These are phyloP conservation scores for Fusarium sp. DNA, from an alignment of 2,329 filamentous ascomycete species.

Conservation along the genomic window DNA sequence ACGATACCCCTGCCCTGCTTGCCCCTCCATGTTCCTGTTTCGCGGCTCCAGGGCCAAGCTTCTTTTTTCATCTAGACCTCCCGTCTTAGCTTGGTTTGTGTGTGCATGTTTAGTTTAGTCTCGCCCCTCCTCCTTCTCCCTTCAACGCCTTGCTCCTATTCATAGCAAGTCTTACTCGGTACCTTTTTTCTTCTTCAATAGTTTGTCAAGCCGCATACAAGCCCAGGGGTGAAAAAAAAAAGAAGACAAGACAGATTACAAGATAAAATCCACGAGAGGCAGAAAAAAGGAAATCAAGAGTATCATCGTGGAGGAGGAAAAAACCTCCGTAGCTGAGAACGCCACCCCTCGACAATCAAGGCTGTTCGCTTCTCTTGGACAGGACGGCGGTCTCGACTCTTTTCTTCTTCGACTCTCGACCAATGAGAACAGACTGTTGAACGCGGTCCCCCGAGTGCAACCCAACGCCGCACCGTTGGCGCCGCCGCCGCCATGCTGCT, in stretches of 20 bases:
- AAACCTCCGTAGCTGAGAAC: background rate
- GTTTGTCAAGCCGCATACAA: constrained; percentile 22
- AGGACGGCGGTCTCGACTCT: constrained; percentile 11
- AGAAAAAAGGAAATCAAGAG: background rate
- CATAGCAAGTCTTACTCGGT: background rate
- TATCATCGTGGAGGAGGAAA: background rate
- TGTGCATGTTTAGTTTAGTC: background rate
- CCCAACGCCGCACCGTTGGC: constrained; percentile 44
- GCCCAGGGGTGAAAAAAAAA: constrained; percentile 5
- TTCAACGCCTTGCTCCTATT: constrained; percentile 6
- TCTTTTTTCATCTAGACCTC: constrained; percentile 18
- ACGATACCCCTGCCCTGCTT: background rate
- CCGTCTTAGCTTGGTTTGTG: background rate
- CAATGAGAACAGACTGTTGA: background rate
- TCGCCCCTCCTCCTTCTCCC: background rate
- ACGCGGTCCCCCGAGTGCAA: constrained; percentile 27
- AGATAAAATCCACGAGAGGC: background rate
- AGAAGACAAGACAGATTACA: constrained; percentile 6
- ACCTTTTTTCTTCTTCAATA: constrained; percentile 11
- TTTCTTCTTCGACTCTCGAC: background rate
- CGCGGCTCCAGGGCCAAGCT: constrained; percentile 6
- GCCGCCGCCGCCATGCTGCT: constrained; percentile 38
- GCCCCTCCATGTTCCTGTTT: background rate
- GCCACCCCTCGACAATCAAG: background rate
- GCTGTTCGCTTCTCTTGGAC: background rate